Conservation (phyloP, 768 basidiomycete genomes). For the Cyclocybe cylindracea region DNA sequence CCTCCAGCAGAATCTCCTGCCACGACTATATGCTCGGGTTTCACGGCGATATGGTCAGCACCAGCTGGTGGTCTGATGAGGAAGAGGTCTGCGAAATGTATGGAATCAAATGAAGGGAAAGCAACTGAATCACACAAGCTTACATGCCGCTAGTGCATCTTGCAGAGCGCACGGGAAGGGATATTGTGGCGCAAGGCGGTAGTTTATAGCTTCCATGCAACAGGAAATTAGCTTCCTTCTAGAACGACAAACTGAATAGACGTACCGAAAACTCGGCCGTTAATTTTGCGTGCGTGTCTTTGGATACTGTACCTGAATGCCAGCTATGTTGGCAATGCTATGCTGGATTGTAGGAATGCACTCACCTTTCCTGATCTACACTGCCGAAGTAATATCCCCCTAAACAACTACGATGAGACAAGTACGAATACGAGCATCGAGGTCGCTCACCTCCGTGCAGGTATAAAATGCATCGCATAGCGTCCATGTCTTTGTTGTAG, state of each 20-base stretch:
- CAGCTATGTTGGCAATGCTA: neutral
- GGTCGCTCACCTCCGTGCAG: conserved; percentile 64
- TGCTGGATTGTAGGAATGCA: neutral
- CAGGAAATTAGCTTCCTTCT: conserved; percentile 7
- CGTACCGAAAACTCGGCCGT: conserved; percentile 82
- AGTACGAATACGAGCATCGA: neutral
- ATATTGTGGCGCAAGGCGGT: conserved; percentile 93
- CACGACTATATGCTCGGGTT: conserved; percentile 80
- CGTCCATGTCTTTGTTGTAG: conserved; percentile 76
- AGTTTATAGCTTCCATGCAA: conserved; percentile 61
- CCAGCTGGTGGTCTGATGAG: conserved; percentile 85
- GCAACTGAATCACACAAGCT: conserved; percentile 18
- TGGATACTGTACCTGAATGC: conserved; percentile 66
- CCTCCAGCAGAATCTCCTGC: conserved; percentile 95
- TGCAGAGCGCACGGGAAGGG: conserved; percentile 94
- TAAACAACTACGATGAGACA: conserved; percentile 21
- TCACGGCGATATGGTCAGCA: conserved; percentile 75
- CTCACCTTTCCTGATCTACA: conserved; percentile 71
- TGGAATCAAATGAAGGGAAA: neutral
- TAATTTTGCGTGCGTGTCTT: conserved; percentile 89
- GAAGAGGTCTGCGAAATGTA: conserved; percentile 64
- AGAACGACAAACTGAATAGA: neutral
- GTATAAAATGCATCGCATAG: conserved; percentile 83
- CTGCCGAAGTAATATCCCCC: conserved; percentile 88
- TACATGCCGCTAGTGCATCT: conserved; percentile 87